A percentile compares a stretch with the other conserved stretches of the same genome.
These are phyloP conservation scores for Podospora appendiculata DNA, from an alignment of 495 filamentous ascomycete genomes.

Conservation along the genomic window DNA sequence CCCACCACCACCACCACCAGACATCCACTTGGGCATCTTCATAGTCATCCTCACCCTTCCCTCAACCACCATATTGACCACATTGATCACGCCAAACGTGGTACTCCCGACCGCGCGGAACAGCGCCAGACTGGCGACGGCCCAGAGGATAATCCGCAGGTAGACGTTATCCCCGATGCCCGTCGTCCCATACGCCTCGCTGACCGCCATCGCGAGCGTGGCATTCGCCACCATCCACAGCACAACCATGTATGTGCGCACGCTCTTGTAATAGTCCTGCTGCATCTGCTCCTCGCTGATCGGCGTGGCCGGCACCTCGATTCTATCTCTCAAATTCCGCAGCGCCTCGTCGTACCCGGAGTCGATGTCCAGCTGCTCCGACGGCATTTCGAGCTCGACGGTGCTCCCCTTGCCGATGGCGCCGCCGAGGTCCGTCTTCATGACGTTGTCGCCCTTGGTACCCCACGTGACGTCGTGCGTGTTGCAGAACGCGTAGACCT, in stretches of 20 bases:
- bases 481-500: constrained; percentile 99
- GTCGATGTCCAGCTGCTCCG: constrained; percentile 96
- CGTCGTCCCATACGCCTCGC: constrained; percentile 68
- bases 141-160: constrained; percentile 87
- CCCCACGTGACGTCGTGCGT: constrained; percentile 99
- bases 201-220: constrained; percentile 85
- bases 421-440: constrained; percentile 82
- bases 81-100: constrained; percentile 72
- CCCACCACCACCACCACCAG: too few relatives aligned
- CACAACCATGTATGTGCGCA: constrained; percentile 98
- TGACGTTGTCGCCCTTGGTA: constrained; percentile 95
- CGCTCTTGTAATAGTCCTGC: constrained; percentile 97
- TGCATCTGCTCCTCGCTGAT: constrained; percentile 75
- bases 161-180: constrained; percentile 80
- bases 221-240: constrained; percentile 91
- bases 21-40: constrained; percentile 40
- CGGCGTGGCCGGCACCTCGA: constrained; percentile 62
- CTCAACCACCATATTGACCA: constrained; percentile 78
- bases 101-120: constrained; percentile 78
- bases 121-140: constrained; percentile 75
- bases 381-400: constrained; percentile 92
- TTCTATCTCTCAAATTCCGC: constrained; percentile 86
- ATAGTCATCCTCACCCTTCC: constrained; percentile 62
- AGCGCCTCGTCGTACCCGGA: constrained; percentile 95
- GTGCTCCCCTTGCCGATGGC: constrained; percentile 64